Base-by-base conservation (phyloP, 2,329 filamentous ascomycete genomes). In the Fusarium sp. region DNA sequence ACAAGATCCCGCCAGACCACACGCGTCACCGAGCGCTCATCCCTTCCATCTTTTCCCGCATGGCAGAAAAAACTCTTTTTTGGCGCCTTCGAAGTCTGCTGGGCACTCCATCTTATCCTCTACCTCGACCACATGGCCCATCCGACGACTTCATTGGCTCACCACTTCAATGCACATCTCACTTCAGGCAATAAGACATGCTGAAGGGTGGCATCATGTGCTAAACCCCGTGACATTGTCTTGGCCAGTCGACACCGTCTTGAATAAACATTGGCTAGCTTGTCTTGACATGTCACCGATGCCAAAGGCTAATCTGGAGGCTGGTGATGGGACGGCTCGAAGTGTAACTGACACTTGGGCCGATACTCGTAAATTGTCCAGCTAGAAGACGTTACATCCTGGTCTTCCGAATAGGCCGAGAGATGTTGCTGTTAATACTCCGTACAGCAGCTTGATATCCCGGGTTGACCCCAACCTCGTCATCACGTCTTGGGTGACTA, bases 121-220 rank as follows among this genome's bases (percentile, higher is more conserved):
- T 78, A 29, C 69, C 67, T 72, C 61, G 67, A 73, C 74, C 77
- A 78, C 77, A 78, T 78, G 77, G 70, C 10, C 37, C 56, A 62
- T 74, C n/a, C 70, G 39, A 27, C 33, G 35, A 67, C 67, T 65
- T 37, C 60, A 78, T 78, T 78, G 77, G 77, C 74, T 56, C 33
- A 64, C 50, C 37, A 64, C 58, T 33, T 65, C 48, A 29, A 48
- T 67, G 48, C 39, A 43, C 43, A 50, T 33, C 20, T 43, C 31
- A 52, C 61, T 68, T 31, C 39, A 31, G 5, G 33, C 39, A 60
- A 35, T n/a, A 45, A 24, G 60, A 52, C 48, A 14, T 43, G 43
- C 24, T 33, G 48, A 54, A 33, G 59, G 66, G 62, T 22, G 58
- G 37, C 11, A 43, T 57, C 65, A 67, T 71, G 59, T 71, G 69